phyloP scores from a whole-genome alignment of 306 rosid species.

The Sechiopsis laciniata region DNA sequence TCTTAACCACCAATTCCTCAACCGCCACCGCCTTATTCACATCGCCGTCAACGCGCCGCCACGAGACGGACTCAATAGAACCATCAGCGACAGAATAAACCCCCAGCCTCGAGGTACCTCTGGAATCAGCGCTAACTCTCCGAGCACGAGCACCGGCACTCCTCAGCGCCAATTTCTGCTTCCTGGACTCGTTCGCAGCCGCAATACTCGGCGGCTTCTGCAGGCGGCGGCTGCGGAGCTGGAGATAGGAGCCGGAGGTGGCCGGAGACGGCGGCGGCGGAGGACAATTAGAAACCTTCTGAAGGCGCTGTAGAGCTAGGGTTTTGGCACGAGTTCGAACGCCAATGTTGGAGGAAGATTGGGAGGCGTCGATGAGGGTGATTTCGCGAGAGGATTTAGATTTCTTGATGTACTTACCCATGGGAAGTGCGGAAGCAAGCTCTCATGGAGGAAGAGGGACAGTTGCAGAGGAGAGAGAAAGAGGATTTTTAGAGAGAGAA shows the following conservation, averaged over 20 bases:
- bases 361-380: constrained; percentile 55
- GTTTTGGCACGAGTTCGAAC: constrained; percentile 94
- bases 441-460: constrained; percentile 28
- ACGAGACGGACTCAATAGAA: constrained; percentile 27
- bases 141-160: constrained; percentile 31
- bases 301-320: constrained; percentile 58
- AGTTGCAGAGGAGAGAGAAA: constrained; percentile 23
- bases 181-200: constrained; percentile 31
- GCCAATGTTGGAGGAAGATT: constrained; percentile 44
- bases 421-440: constrained; percentile 22
- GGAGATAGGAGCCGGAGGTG: constrained; percentile 54
- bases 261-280: constrained; percentile 27
- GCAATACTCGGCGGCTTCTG: constrained; percentile 40
- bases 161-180: constrained; percentile 26
- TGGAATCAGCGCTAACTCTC: constrained; percentile 40
- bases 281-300: constrained; percentile 31
- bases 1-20: constrained; percentile 14
- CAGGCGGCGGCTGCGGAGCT: constrained; percentile 81
- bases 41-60: constrained; percentile 20
- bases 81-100: constrained; percentile 28
- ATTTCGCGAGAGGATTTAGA: constrained; percentile 52
- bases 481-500: background rate
- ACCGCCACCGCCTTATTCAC: constrained; percentile 15
- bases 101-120: constrained; percentile 36
- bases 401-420: constrained; percentile 94